A percentile compares a stretch with the other conserved stretches of the same genome.
These are phyloP conservation scores for Inonotus obliquus DNA, from an alignment of 1,284 basidiomycete species.

Conservation along the genomic window DNA sequence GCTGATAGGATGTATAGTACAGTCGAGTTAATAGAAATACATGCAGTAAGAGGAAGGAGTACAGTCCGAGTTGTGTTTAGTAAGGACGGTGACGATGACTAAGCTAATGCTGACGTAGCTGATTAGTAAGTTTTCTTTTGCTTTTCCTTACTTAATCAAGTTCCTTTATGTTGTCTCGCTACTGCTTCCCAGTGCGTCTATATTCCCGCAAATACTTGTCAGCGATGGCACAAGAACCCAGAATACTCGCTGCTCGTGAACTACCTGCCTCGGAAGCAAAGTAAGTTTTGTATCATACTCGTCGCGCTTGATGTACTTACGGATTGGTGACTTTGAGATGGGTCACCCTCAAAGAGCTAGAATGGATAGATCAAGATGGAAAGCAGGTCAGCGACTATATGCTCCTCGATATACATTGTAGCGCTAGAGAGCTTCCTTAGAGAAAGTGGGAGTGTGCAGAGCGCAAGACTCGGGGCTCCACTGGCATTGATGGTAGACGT, in stretches of 20 bases:
- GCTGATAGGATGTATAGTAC: background rate
- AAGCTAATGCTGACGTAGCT: too few species aligned
- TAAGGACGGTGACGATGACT: too few species aligned
- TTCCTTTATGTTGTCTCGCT: too few species aligned
- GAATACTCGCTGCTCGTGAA: slow-evolving; percentile 35
- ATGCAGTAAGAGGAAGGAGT: too few species aligned
- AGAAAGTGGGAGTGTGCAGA: slow-evolving; percentile 85
- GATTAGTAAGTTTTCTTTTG: too few species aligned
- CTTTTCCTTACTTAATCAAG: too few species aligned
- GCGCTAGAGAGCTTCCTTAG: slow-evolving; percentile 32
- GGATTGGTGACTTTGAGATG: slow-evolving; percentile 56
- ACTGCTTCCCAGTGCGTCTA: too few species aligned
- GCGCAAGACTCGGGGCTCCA: slow-evolving; percentile 62
- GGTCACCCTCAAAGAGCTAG: slow-evolving; percentile 70
- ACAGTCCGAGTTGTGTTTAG: too few species aligned
- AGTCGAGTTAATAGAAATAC: too few species aligned
- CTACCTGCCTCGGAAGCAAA: slow-evolving; percentile 57
- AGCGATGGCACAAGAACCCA: slow-evolving; percentile 30
- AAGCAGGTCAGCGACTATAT: slow-evolving; percentile 71
- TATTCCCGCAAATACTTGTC: background rate
- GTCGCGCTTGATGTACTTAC: slow-evolving; percentile 51
- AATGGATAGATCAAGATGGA: slow-evolving; percentile 72
- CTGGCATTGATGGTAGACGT: slow-evolving; percentile 14
- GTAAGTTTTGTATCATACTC: slow-evolving; percentile 29
- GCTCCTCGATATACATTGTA: slow-evolving; percentile 55